Base-by-base conservation (phyloP, 2,329 filamentous ascomycete genomes). In the Ilyonectria destructans region DNA sequence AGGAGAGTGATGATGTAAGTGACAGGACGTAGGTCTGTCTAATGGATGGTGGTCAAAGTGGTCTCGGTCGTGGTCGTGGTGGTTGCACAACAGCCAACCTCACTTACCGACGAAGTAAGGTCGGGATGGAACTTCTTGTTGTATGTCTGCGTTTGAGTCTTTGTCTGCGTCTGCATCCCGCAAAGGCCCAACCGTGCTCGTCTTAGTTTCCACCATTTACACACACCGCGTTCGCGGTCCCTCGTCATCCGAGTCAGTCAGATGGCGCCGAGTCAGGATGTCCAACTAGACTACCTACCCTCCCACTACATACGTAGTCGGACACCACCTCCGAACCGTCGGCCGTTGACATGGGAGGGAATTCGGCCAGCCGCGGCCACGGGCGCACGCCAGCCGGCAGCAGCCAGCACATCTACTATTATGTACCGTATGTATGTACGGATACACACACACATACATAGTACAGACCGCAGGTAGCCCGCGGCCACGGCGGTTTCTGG, bases 241-340 rank as follows among this genome's bases (percentile, higher is more conserved):
- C 62, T 75, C 74, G 72, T 75, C 74, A 76, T 76, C 69, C 74
- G 74, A 76, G 69, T 76, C 74, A 74, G 74, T 76, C 74, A 76
- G 65, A 74, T 76, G 74, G 71, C 65, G 60, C 62, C 71, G 70
- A 75, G 74, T 75, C 74, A 75, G 73, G 71, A 73, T 71, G 70
- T 67, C 68, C 63, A 71, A 58, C 66, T 59, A 54, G 40, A 67
- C 55, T 58, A 55, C 58, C 55, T 58, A 55, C 58, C 64, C 57
- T 66, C 58, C 33, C 56, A 49, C 62, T 56, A 61, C 58, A 26
- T 52, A 49, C 56, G 51, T 58, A 61, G 52, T 62, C 31, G 57
- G 43, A 58, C 62, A 60, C 62, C 62, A 60, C 46, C 57, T 56
- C 29, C 33, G 55, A 62, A 45, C 52, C 51, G 23, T 57, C 37